Evolutionary conservation across 2,329 filamentous ascomycete species (phyloP), one percentile per base, ranked within the genome.

Genomic region (Chaetoscypha palmicola): DNA sequence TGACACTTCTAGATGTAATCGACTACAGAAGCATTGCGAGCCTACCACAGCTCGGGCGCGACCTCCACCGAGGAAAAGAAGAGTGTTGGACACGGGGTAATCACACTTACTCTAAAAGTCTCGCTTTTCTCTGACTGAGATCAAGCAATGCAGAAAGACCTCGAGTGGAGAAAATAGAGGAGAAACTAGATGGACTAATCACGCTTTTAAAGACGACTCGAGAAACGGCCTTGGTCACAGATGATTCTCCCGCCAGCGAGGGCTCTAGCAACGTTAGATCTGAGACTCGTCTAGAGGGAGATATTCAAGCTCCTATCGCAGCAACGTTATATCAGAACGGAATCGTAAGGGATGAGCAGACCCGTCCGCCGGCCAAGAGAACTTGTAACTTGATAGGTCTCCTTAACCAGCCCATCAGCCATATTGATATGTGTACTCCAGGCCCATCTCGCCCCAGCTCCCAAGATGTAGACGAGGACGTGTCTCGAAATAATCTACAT

Each of bases 111-210:
- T 20, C 9, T 7, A 34, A 11, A 31, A 9, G 16, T 26, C 22
- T 37, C 1, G 10, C 26, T 23, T 35, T 1, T 26, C 2, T 8
- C 1, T 14, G 36, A 24, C 11, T 48, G 2, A 47, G 21, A 32
- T 20, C 19, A 19, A 5, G 11, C 21, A n/a, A 50, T 46, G 11
- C 41, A 45, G 8, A 20, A 0, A 52, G 46, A 40, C 19, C 31
- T 33, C 48, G 39, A 4, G 50, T 53, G 12, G 51, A 53, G 23
- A 51, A 47, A 26, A 43, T 56, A 1, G 54, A 55, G 22, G 48
- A 52, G 28, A 56, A 52, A 33, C 17, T 55, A 19, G 48, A 55
- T 37, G 46, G 41, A 14, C 34, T 56, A 9, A 48, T 53, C 23
- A 47, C 40, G 3, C 30, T 56, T 4, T 47, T 55, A 12, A 49